Evolutionary conservation across 2,329 filamentous ascomycete species (phyloP), one percentile per base, ranked within the genome.

Genomic region (Cladosporium sp.): DNA sequence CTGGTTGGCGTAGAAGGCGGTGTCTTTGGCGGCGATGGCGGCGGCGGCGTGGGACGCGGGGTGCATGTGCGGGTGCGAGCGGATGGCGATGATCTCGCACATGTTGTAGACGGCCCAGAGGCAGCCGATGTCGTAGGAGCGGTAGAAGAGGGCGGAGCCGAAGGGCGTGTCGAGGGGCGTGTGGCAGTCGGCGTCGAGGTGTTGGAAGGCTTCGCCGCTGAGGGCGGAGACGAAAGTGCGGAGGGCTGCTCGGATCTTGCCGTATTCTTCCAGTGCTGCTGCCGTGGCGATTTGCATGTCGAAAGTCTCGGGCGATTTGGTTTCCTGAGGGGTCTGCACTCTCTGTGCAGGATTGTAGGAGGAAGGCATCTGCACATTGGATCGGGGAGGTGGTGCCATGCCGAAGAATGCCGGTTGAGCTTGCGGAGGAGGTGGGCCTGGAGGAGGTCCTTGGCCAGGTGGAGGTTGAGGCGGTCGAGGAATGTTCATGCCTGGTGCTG

Each of bases 101-200:
- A 92, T 88, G 69, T 95, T 87, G 67, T 88, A 91, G 58, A 91
- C 86, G 65, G 87, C 83, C 89, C 90, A 95, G 18, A 96, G 77
- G 33, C 88, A 86, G 2, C 87, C 88, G 57, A 97, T 86, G n/a
- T 86, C 85, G 67, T 89, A 92, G 2, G 87, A 92, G 31, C 88
- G 82, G 66, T 95, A 96, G 58, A 89, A 83, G 6, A 90, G 72
- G 0, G 88, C 86, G 2, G 82, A 80, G 0, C 93, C 92, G 64
- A 96, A 98, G 0, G 92, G 89, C 1, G 89, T 85, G 13, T 73
- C 63, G 56, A 80, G 68, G 44, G 83, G 77, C 49, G 82, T 70
- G 53, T 78, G 75, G 50, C 83, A 81, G 56, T 93, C 89, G 2
- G 83, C 73, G 2, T 81, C 79, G 16, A 97, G 71, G 1, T 89